Conservation (phyloP, 2,329 filamentous ascomycete species). For the Aquanectria penicillioides region DNA sequence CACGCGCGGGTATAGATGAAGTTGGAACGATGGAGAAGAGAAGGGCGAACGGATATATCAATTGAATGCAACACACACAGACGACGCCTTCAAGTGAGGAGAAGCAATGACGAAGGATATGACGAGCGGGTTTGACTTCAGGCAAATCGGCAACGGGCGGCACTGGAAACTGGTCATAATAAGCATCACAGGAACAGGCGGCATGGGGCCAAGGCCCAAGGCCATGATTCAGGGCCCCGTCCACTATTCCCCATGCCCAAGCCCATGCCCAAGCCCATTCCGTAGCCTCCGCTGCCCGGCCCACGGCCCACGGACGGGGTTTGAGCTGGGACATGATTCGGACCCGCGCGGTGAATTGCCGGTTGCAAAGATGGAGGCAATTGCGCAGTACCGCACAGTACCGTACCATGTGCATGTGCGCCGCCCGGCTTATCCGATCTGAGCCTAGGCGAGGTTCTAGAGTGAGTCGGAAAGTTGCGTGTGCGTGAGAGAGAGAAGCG, state of each 20-base stretch:
- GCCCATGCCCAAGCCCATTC: too few relatives aligned
- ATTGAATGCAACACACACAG: constrained; percentile 13
- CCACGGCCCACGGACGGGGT: constrained; percentile 21
- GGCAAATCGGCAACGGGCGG: too few relatives aligned
- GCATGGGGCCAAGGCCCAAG: background rate
- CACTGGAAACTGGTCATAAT: background rate
- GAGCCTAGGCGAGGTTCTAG: constrained; percentile 14
- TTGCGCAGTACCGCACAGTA: too few relatives aligned
- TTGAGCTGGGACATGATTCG: constrained; percentile 30
- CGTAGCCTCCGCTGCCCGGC: constrained; percentile 29
- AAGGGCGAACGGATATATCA: constrained; percentile 4
- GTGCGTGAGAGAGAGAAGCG: background rate
- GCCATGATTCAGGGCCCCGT: constrained; percentile 36
- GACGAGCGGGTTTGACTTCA: too few relatives aligned
- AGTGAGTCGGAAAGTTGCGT: background rate
- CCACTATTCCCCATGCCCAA: too few relatives aligned
- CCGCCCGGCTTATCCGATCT: constrained; percentile 37
- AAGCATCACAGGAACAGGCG: background rate
- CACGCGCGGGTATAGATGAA: constrained; percentile 22
- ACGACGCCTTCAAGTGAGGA: too few relatives aligned
- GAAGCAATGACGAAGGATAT: too few relatives aligned
- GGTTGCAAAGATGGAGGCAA: constrained; percentile 6
- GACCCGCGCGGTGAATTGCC: constrained; percentile 42
- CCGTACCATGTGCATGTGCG: background rate
- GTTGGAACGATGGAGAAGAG: constrained; percentile 17